Conservation (phyloP, 2,329 filamentous ascomycete genomes). For the Beauveria sp. region DNA sequence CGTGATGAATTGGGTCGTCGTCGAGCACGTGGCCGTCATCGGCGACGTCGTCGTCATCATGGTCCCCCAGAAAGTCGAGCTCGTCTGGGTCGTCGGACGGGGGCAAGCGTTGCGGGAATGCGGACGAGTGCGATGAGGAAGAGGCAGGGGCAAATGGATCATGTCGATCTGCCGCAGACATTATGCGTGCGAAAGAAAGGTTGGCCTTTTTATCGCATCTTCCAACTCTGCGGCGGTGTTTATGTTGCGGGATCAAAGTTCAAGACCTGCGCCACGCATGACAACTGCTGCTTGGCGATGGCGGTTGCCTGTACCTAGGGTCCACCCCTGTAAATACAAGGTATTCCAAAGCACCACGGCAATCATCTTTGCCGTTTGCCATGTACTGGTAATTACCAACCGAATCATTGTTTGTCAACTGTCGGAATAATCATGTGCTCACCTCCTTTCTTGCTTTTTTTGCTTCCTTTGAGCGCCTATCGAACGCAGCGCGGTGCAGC, state of each 20-base stretch:
- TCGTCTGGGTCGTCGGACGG: slow-evolving; percentile 38
- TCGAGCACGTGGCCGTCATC: slow-evolving; percentile 34
- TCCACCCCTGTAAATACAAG: neutral
- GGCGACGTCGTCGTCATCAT: slow-evolving; percentile 29
- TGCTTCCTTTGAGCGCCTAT: no score
- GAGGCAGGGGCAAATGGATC: slow-evolving; percentile 29
- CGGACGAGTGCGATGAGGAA: slow-evolving; percentile 25
- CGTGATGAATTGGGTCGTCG: slow-evolving; percentile 46
- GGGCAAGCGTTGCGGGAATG: slow-evolving; percentile 15
- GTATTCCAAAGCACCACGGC: neutral
- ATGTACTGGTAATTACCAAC: neutral
- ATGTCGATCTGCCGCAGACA: slow-evolving; percentile 31
- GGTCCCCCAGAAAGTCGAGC: slow-evolving; percentile 33
- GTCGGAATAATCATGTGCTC: neutral
- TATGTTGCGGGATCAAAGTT: neutral
- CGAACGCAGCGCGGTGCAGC: no score
- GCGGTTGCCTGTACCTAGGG: neutral
- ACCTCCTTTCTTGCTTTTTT: no score
- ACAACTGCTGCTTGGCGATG: slow-evolving; percentile 2
- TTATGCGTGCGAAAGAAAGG: slow-evolving; percentile 23
- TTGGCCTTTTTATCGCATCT: slow-evolving; percentile 27
- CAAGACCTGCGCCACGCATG: neutral
- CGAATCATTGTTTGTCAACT: neutral
- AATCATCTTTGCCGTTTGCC: neutral
- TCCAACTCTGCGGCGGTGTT: slow-evolving; percentile 16